Percentiles rank a stretch among this genome's conserved stretches.
phyloP scores from a whole-genome alignment of 202 grass and related monocot species.

The Musa balbisiana region DNA sequence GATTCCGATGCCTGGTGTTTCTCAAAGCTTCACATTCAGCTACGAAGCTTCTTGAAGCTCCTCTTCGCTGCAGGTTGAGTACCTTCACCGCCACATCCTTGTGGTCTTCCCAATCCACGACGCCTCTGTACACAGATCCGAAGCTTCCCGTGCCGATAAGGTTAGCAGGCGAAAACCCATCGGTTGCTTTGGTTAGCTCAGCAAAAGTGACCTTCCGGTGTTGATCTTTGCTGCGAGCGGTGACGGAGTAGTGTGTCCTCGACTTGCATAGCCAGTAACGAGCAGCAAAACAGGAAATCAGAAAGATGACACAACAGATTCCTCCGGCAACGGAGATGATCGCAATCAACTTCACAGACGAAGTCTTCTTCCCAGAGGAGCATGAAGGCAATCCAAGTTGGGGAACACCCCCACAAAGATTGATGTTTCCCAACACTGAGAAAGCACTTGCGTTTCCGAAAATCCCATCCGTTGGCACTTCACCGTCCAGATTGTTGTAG shows the following conservation, averaged over 20 bases:
- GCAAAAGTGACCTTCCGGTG: background rate
- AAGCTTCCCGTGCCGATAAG: background rate
- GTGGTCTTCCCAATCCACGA: background rate
- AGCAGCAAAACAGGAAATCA: background rate
- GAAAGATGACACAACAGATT: background rate
- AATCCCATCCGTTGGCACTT: conserved; percentile 32
- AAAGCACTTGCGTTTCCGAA: conserved; percentile 27
- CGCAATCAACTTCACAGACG: background rate
- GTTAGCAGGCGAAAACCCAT: background rate
- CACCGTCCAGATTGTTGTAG: conserved; percentile 41
- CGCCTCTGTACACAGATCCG: background rate
- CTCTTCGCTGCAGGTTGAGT: background rate
- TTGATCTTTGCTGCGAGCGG: background rate
- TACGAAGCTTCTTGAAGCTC: background rate
- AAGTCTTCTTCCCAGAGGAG: background rate
- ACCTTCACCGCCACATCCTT: conserved; percentile 2
- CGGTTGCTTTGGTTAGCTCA: background rate
- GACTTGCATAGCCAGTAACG: background rate
- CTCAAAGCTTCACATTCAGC: conserved; percentile 7
- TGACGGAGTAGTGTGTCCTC: no score
- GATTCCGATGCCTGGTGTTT: conserved; percentile 3
- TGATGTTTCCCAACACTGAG: conserved; percentile 27
- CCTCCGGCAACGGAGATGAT: background rate
- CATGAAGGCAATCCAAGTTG: conserved; percentile 31
- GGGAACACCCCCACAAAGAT: conserved; percentile 42